Conservation (phyloP, 192 early-diverging fungal species). For the Gaertneriomyces semiglobifer region DNA sequence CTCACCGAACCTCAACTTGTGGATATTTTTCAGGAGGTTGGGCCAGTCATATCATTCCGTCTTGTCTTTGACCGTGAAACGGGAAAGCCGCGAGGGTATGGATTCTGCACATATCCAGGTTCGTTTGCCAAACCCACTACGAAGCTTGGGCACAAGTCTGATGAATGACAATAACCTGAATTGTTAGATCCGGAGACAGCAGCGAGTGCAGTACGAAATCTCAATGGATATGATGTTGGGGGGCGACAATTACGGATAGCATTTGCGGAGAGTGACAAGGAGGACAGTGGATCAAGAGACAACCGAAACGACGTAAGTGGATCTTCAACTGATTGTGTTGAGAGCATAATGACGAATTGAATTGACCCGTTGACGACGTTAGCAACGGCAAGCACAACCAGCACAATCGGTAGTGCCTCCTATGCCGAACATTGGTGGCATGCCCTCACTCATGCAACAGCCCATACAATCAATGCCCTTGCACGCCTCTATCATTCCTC, state of each 20-base stretch:
- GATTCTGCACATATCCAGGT: conserved; percentile 89
- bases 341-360: not conserved
- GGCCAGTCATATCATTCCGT: conserved; percentile 62
- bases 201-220: conserved; percentile 87
- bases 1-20: conserved; percentile 89
- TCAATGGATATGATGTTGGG: conserved; percentile 86
- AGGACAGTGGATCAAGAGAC: conserved; percentile 29
- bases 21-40: conserved; percentile 89
- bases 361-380: conserved; percentile 5
- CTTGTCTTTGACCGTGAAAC: conserved; percentile 90
- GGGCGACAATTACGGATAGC: conserved; percentile 88
- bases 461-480: too few relatives aligned
- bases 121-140: not conserved
- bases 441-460: too few relatives aligned
- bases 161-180: not conserved
- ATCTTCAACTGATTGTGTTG: not conserved
- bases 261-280: conserved; percentile 81
- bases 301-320: not conserved
- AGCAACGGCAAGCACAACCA: conserved; percentile 8
- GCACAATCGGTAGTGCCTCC: not conserved
- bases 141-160: not conserved
- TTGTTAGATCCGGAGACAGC: conserved; percentile 81
- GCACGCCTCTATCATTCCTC: too few relatives aligned
- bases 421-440: too few relatives aligned
- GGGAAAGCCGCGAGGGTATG: conserved; percentile 88